A percentile compares a stretch with the other conserved stretches of the same genome.
Evolutionary conservation across 2,329 filamentous ascomycete species (phyloP).

Genomic region (Tolypocladium endophyticum): DNA sequence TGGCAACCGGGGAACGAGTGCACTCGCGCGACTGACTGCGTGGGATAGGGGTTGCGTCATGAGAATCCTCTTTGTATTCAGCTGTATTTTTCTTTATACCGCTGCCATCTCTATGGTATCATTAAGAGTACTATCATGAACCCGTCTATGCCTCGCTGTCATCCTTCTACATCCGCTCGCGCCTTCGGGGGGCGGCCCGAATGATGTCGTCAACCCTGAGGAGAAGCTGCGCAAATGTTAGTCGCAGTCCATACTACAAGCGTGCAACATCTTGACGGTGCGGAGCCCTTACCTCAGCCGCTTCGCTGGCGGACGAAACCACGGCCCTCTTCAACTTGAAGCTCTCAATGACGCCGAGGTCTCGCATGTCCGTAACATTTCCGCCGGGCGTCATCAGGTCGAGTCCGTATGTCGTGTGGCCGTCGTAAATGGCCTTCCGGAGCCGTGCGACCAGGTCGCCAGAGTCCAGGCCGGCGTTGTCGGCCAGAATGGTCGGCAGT

Average conservation of each 20-base stretch:
- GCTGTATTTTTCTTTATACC: background rate
- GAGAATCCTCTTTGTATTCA: background rate
- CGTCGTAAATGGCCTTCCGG: conserved; percentile 89
- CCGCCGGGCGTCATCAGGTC: conserved; percentile 85
- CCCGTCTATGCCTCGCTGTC: conserved; percentile 2
- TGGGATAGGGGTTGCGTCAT: background rate
- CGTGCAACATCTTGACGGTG: background rate
- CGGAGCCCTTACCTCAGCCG: conserved; percentile 66
- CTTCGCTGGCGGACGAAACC: conserved; percentile 90
- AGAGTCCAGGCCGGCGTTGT: conserved; percentile 94
- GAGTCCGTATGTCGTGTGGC: conserved; percentile 82
- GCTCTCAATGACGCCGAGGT: conserved; percentile 90
- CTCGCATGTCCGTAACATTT: conserved; percentile 90
- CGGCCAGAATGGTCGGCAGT: conserved; percentile 89
- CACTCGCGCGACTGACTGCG: background rate
- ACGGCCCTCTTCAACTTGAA: conserved; percentile 99
- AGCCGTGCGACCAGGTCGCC: conserved; percentile 87
- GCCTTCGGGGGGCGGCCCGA: conserved; percentile 67
- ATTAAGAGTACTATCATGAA: background rate
- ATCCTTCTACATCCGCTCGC: conserved; percentile 25
- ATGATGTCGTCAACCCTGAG: conserved; percentile 97
- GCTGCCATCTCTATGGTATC: conserved; percentile 1
- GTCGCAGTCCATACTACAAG: background rate
- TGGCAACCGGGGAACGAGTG: background rate
- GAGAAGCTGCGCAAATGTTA: conserved; percentile 50